Evolutionary conservation across 805 yeast genomes (phyloP).

Genomic region (Candida insectalens): DNA sequence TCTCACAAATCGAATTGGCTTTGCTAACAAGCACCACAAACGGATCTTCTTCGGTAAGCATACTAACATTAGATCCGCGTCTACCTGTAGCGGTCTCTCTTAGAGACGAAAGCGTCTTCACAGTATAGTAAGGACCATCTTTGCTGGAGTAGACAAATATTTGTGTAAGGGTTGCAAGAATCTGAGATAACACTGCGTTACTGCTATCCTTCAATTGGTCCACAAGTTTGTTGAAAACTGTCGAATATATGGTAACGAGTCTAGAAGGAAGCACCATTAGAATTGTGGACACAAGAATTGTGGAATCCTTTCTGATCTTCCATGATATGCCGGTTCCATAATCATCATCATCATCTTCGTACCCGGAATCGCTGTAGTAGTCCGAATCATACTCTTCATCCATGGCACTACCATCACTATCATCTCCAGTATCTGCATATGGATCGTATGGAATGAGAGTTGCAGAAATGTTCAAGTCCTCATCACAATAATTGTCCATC

Average conservation of each 20-base stretch:
- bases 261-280: constrained; percentile 28
- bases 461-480: constrained; percentile 20
- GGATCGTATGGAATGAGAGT: constrained; percentile 37
- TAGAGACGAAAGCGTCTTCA: constrained; percentile 17
- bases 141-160: constrained; percentile 26
- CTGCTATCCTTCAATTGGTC: constrained; percentile 32
- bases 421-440: constrained; percentile 26
- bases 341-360: constrained; percentile 36
- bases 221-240: constrained; percentile 24
- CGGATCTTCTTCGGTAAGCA: constrained; percentile 25
- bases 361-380: constrained; percentile 31
- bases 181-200: constrained; percentile 40
- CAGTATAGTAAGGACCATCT: constrained; percentile 23
- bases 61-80: constrained; percentile 30
- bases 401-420: constrained; percentile 14
- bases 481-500: constrained; percentile 17
- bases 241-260: constrained; percentile 25
- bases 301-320: constrained; percentile 50
- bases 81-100: constrained; percentile 14
- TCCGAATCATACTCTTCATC: constrained; percentile 29
- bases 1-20: constrained; percentile 10
- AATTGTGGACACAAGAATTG: constrained; percentile 30
- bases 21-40: constrained; percentile 8
- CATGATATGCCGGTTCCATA: constrained; percentile 38
- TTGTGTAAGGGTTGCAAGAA: constrained; percentile 33